These are phyloP conservation scores for Flagelloscypha sp. DNA, from an alignment of 768 basidiomycete species.

Conservation along the genomic window DNA sequence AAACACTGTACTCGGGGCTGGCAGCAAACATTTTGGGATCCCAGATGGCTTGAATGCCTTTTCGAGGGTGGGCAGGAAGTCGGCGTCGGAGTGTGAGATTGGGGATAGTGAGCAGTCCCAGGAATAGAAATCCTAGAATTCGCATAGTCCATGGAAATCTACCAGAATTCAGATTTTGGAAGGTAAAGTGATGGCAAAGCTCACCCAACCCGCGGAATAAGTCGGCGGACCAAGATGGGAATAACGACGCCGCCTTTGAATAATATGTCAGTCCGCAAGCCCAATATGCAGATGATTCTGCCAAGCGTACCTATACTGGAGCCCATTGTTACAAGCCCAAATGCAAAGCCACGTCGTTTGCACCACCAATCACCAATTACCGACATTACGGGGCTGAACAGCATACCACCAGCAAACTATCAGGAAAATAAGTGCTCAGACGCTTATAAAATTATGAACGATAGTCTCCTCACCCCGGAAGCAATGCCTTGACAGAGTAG, in stretches of 20 bases:
- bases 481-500: slow-evolving; percentile 48
- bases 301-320: too few relatives aligned
- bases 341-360: slow-evolving; percentile 31
- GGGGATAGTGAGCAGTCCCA: slow-evolving; percentile 28
- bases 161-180: background rate
- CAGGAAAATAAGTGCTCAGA: background rate
- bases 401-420: slow-evolving; percentile 24
- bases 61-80: background rate
- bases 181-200: slow-evolving; percentile 5
- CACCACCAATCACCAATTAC: slow-evolving; percentile 43
- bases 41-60: slow-evolving; percentile 13
- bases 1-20: slow-evolving; percentile 33
- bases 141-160: slow-evolving; percentile 52
- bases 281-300: too few relatives aligned
- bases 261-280: too few relatives aligned
- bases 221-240: slow-evolving; percentile 34
- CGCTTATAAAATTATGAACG: background rate
- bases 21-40: slow-evolving; percentile 30
- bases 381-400: slow-evolving; percentile 34
- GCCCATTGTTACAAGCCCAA: slow-evolving; percentile 38
- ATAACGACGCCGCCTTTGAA: slow-evolving; percentile 41
- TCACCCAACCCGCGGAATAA: slow-evolving; percentile 34
- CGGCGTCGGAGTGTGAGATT: slow-evolving; percentile 25
- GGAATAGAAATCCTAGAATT: slow-evolving; percentile 36
- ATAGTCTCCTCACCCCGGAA: slow-evolving; percentile 29